Conservation (phyloP, 2,329 filamentous ascomycete species). For the Cercospora sp. region DNA sequence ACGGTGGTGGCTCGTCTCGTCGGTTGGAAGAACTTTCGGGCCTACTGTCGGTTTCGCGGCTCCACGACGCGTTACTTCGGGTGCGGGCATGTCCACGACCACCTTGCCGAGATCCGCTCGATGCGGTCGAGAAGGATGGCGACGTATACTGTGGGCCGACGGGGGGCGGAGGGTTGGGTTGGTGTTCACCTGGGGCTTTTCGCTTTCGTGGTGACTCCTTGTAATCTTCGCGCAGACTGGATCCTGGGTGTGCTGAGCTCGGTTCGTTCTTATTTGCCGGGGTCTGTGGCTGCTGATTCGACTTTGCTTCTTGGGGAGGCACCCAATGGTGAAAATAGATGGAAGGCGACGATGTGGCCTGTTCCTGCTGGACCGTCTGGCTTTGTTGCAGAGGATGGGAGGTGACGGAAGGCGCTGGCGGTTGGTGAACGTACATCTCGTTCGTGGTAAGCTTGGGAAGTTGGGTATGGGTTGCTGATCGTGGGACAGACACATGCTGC, state of each 20-base stretch:
- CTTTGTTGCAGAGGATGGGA: conserved; percentile 48
- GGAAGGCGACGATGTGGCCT: conserved; percentile 66
- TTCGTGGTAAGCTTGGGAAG: conserved; percentile 55
- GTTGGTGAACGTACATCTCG: conserved; percentile 53
- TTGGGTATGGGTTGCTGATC: conserved; percentile 49
- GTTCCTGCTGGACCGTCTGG: conserved; percentile 60
- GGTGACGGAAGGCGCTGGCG: conserved; percentile 44
- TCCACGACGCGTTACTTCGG: conserved; percentile 61
- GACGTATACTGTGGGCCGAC: conserved; percentile 52
- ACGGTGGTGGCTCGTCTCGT: conserved; percentile 25
- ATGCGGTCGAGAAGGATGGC: conserved; percentile 56
- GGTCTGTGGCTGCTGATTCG: conserved; percentile 65
- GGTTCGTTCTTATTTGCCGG: conserved; percentile 64
- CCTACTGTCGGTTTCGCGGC: conserved; percentile 28
- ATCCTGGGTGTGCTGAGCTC: conserved; percentile 52
- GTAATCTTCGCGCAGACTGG: conserved; percentile 59
- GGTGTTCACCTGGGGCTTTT: conserved; percentile 64
- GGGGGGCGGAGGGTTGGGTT: conserved; percentile 53
- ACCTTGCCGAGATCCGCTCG: conserved; percentile 56
- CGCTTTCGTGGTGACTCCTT: conserved; percentile 82
- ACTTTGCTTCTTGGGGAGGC: conserved; percentile 63
- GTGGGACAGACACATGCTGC: conserved; percentile 46
- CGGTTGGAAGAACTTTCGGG: conserved; percentile 25
- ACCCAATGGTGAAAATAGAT: conserved; percentile 95
- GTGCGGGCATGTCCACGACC: conserved; percentile 65